Evolutionary conservation across 352 stramenopile genomes (phyloP).

Genomic region (Thalassiosira pacifica): DNA sequence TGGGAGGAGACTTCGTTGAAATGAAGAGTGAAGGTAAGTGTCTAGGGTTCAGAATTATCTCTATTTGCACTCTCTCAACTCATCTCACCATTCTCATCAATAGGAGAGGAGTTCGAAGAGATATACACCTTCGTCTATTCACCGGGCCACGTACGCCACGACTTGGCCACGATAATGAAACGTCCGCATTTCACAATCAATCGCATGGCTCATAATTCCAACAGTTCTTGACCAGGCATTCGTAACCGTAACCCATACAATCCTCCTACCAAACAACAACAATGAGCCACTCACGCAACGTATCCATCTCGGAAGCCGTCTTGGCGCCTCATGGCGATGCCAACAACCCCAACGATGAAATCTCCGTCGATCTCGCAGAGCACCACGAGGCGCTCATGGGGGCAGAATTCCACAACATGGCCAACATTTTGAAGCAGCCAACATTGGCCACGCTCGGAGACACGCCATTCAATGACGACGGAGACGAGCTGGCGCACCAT

Average conservation of each 20-base stretch:
- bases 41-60: too few relatives aligned
- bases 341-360: not conserved
- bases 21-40: too few relatives aligned
- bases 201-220: too few relatives aligned
- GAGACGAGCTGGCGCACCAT: conserved; percentile 59
- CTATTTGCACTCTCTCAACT: too few relatives aligned
- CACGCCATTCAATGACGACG: conserved; percentile 57
- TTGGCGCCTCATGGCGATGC: not conserved
- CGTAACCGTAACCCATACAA: not conserved
- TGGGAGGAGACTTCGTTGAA: too few relatives aligned
- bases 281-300: not conserved
- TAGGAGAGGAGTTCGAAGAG: too few relatives aligned
- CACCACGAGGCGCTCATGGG: conserved; percentile 64
- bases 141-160: too few relatives aligned
- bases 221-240: not conserved
- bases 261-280: too few relatives aligned
- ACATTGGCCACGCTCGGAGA: conserved; percentile 63
- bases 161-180: too few relatives aligned
- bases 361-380: not conserved
- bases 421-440: conserved; percentile 51
- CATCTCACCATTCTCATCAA: too few relatives aligned
- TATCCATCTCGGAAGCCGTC: not conserved
- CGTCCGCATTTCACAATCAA: too few relatives aligned
- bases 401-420: conserved; percentile 54
- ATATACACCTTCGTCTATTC: too few relatives aligned